Percentiles rank a stretch among this genome's conserved stretches.
Conservation (phyloP, 2,329 filamentous ascomycete genomes). For the Colletotrichum nymphaeae region DNA sequence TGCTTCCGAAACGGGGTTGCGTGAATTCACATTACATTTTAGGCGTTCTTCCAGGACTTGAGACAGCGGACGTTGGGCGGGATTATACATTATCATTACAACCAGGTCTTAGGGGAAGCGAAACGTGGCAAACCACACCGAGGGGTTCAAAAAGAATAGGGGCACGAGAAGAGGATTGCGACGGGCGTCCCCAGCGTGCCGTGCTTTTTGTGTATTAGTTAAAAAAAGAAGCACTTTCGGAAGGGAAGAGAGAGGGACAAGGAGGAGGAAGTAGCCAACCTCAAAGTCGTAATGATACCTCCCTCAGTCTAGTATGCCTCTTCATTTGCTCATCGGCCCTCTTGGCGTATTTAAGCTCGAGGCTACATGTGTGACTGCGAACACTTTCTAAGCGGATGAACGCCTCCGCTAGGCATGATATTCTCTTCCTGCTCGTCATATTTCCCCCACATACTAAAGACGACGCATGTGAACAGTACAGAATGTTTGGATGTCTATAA, state of each 20-base stretch:
- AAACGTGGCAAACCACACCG: neutral
- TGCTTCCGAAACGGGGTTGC: neutral
- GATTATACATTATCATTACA: neutral
- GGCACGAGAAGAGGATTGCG: neutral
- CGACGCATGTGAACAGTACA: neutral
- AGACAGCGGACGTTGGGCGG: neutral
- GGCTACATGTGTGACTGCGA: neutral
- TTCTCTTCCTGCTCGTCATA: neutral
- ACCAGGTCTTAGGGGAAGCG: neutral
- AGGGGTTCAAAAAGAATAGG: neutral
- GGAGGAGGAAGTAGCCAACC: neutral
- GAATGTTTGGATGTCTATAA: neutral
- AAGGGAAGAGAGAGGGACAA: neutral
- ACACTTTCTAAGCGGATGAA: neutral
- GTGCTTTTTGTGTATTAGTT: neutral
- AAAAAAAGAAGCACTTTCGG: neutral
- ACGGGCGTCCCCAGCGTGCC: neutral
- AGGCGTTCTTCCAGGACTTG: neutral
- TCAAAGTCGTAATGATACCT: conserved; percentile 5
- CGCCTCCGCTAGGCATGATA: neutral
- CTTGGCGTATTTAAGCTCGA: neutral
- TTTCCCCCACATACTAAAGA: neutral
- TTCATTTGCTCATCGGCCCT: neutral
- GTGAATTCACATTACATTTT: neutral
- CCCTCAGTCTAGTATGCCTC: neutral